Conservation (phyloP, 139 green algal species). For the Microglena sp. region DNA sequence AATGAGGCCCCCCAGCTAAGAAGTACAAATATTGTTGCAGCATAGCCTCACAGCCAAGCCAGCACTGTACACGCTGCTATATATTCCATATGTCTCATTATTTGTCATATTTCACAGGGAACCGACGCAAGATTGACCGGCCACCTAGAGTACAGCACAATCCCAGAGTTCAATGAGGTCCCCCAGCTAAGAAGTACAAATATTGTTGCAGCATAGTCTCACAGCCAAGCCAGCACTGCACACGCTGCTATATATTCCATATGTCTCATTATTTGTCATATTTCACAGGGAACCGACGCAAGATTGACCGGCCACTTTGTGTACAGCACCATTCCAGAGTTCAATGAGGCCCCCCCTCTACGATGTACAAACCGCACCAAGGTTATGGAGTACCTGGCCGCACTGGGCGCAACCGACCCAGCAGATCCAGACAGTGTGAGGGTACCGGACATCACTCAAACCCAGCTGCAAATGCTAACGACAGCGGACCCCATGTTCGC, state of each 20-base stretch:
- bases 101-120: slow-evolving; percentile 17
- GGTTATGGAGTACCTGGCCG: slow-evolving; percentile 36
- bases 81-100: too few species aligned
- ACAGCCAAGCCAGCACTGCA: too few species aligned
- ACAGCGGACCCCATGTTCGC: slow-evolving; percentile 19
- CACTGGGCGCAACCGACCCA: slow-evolving; percentile 21
- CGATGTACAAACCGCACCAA: slow-evolving; percentile 12
- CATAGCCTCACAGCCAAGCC: too few species aligned
- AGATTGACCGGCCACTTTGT: slow-evolving; percentile 43
- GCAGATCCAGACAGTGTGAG: slow-evolving; percentile 7
- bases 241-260: too few species aligned
- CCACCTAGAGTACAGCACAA: slow-evolving; percentile 39
- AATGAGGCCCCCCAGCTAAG: slow-evolving; percentile 21
- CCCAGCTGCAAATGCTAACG: slow-evolving; percentile 16
- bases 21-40: too few species aligned
- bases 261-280: neutral
- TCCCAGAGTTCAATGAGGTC: slow-evolving; percentile 19
- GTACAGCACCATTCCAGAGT: slow-evolving; percentile 29
- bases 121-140: slow-evolving; percentile 36
- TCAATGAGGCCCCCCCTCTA: slow-evolving; percentile 23
- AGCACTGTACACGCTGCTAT: too few species aligned
- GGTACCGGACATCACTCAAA: slow-evolving; percentile 17
- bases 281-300: slow-evolving; percentile 30
- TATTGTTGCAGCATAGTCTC: too few species aligned
- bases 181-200: slow-evolving; percentile 22